phyloP scores from a whole-genome alignment of 352 stramenopile genomes.

The Globisporangium cylindrosporum region DNA sequence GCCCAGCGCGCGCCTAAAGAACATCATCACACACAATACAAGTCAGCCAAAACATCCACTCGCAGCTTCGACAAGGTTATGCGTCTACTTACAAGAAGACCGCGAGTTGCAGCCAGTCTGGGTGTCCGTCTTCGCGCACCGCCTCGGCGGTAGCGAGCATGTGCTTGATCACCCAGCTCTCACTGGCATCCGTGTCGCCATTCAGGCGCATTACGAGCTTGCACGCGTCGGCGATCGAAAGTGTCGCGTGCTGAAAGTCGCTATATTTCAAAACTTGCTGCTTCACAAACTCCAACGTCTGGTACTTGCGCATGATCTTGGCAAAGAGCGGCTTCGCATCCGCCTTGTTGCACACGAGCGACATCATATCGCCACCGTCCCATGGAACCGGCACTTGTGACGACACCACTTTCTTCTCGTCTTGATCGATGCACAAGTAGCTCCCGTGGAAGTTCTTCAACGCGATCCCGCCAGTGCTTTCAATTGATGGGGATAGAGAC shows the following conservation, averaged over 20 bases:
- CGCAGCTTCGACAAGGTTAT: not conserved
- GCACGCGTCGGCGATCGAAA: conserved; percentile 63
- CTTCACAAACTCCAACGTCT: conserved; percentile 54
- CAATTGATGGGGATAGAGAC: not conserved
- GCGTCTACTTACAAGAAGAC: conserved; percentile 54
- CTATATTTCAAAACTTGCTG: conserved; percentile 45
- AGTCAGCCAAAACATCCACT: not conserved
- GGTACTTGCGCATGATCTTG: conserved; percentile 76
- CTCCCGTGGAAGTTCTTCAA: conserved; percentile 77
- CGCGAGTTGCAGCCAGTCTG: conserved; percentile 77
- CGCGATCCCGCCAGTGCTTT: conserved; percentile 43
- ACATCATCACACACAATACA: not conserved
- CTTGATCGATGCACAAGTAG: conserved; percentile 68
- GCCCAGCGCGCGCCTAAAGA: conserved; percentile 48
- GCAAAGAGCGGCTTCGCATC: conserved; percentile 45
- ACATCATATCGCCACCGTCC: conserved; percentile 69
- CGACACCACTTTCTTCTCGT: conserved; percentile 35
- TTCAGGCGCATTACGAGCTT: conserved; percentile 58
- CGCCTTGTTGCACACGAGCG: conserved; percentile 72
- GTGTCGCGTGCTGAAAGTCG: conserved; percentile 43
- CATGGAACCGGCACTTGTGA: conserved; percentile 57
- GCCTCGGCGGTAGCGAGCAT: conserved; percentile 65
- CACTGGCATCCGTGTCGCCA: conserved; percentile 36
- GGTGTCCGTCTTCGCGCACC: conserved; percentile 63
- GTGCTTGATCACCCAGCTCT: conserved; percentile 69